phyloP scores from a whole-genome alignment of 2,329 filamentous ascomycete genomes.

The Colletotrichum echinochloae region DNA sequence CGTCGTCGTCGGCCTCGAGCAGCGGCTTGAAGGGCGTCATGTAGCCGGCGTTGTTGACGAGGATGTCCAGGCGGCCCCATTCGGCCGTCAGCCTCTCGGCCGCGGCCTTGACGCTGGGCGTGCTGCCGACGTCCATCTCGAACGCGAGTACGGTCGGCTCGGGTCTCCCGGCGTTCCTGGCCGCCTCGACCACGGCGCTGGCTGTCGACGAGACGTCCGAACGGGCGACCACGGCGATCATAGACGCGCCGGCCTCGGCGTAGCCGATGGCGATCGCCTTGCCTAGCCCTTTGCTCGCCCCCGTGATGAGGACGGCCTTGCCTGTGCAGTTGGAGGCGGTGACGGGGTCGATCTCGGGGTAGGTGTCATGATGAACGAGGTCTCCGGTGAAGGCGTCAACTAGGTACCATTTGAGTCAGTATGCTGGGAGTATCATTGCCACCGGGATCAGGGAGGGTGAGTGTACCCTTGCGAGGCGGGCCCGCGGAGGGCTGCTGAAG shows the following conservation, averaged over 20 bases:
- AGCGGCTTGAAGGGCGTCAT: constrained; percentile 48
- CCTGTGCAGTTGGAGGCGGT: constrained; percentile 52
- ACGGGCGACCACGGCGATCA: constrained; percentile 66
- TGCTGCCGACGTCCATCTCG: constrained; percentile 52
- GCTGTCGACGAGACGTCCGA: constrained; percentile 55
- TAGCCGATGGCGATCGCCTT: constrained; percentile 65
- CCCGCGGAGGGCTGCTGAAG: constrained; percentile 8
- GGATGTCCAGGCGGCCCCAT: constrained; percentile 54
- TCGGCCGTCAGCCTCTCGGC: constrained; percentile 42
- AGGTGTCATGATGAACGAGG: constrained; percentile 61
- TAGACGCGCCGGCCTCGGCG: constrained; percentile 63
- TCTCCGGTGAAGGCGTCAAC: constrained; percentile 45
- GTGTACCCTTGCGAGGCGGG: constrained; percentile 37
- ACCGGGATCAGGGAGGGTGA: too few species aligned
- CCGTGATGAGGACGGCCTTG: constrained; percentile 63
- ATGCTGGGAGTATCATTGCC: not conserved
- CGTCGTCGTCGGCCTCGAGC: constrained; percentile 52
- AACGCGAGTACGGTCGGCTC: constrained; percentile 57
- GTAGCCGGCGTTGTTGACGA: constrained; percentile 59
- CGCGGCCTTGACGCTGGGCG: constrained; percentile 49
- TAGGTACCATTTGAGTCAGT: constrained; percentile 8
- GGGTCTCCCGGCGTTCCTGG: constrained; percentile 46
- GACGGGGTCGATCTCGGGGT: constrained; percentile 60
- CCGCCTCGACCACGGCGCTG: constrained; percentile 51
- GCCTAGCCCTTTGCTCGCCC: constrained; percentile 67